Evolutionary conservation across 2,329 filamentous ascomycete species (phyloP), one percentile per base, ranked within the genome.

Genomic region (Colletotrichum agaves): DNA sequence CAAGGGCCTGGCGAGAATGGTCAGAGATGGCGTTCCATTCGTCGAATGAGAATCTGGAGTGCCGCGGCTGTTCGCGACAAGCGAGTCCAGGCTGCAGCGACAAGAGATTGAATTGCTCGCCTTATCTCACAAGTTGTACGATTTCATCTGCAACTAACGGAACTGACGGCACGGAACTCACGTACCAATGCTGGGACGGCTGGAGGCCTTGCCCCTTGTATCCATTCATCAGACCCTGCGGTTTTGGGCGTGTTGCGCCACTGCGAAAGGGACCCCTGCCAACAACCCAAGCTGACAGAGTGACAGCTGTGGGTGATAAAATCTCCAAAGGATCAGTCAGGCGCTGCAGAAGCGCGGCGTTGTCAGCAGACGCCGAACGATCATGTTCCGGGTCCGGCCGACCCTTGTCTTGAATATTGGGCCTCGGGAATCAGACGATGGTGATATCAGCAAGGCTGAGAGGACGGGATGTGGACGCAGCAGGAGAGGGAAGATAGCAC

Each of bases 1-100:
- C 15, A 79, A 79, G 64, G 81, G 77, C 0, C 50, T 85, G 12
- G 79, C 77, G 4, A 67, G 73, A 39, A 83, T 85, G 79, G 69
- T 83, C 0, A 50, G 73, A 4, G 68, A 76, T 1, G 75, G 69
- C 10, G 49, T 61, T 2, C 56, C 70, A 0, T 82, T 81, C 63
- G 75, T 77, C 49, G 72, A 79, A n/a, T n/a, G n/a, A n/a, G n/a
- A n/a, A n/a, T 78, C 79, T 1, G 78, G 78, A 2, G 63, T 84
- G 7, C 79, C 81, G n/a, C 70, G 71, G 1, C 61, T 81, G 3
- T 82, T 79, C 47, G 72, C 79, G 67, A 75, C 77, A 13, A 78
- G 74, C 2, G 59, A 73, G 61, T 70, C 72, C 50, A 74, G 79
- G 49, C 49, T 79, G 15, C 49, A 68, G 12, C 39, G 35, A 21